Base-by-base conservation (phyloP, 2,329 filamentous ascomycete genomes). In the Macrophomina phaseolina region DNA sequence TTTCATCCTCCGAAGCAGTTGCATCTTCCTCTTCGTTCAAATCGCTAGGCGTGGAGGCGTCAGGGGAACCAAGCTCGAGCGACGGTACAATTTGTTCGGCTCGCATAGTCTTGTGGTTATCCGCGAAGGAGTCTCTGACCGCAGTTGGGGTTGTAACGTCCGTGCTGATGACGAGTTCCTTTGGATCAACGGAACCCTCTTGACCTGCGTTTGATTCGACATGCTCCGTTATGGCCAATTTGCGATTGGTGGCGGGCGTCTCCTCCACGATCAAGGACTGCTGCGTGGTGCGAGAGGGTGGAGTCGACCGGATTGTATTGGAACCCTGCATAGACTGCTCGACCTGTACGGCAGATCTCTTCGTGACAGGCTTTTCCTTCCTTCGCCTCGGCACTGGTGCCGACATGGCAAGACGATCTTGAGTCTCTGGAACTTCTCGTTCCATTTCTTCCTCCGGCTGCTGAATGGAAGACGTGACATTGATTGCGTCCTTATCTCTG, bases 261-360 rank as follows among this genome's bases (percentile, higher is more conserved):
- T 65, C 64, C 32, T 48, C 52, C 11, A 65, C 53, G 28, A 60
- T 6, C 18, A 58, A 18, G 5, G 48, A 52, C 16, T 52, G 61
- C 3, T 52, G 61, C 1, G 64, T 46, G 23, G 52, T 42, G 12
- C 32, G 40, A 14, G 48, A 32, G 4, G 61, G 48, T 6, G 46
- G 51, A 4, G 61, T 32, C 4, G 49, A 42, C 11, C 23, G 23
- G 4, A 49, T n/a, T 5, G 23, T 7, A 12, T 32, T 12, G 23
- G 61, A 32, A 23, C 18, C 61, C 16, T 64, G 61, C 61, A 64
- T 64, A n/a, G 61, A 64, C 18, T 53, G 48, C 8, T 52, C 61
- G 8, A 64, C 61, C 38, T 64, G 61, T 12, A 64, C 36, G 3
- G 46, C 12, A 18, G 61, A 32, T 34, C 48, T 42, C 23, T 18